Evolutionary conservation across 2,329 filamentous ascomycete genomes (phyloP).

Genomic region (Escovopsis sp.): DNA sequence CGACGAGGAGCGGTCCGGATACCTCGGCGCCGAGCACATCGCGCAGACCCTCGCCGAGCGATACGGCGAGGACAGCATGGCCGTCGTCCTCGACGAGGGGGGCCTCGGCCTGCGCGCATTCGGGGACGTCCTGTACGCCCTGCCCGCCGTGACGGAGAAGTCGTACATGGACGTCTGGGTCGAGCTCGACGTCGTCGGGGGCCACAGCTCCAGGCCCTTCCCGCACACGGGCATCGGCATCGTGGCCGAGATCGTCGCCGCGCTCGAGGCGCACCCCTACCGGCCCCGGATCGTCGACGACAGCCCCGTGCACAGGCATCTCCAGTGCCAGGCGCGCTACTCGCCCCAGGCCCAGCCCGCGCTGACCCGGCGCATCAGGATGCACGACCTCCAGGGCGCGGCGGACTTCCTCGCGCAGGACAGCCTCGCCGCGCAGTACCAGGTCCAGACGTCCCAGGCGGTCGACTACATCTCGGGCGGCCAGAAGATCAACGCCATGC

Average conservation of each 20-base stretch:
- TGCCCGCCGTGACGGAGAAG: conserved; percentile 49
- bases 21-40: conserved; percentile 39
- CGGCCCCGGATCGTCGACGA: conserved; percentile 28
- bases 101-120: conserved; percentile 38
- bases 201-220: conserved; percentile 44
- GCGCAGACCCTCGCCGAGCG: conserved; percentile 31
- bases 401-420: conserved; percentile 13
- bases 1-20: conserved; percentile 48
- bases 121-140: conserved; percentile 32
- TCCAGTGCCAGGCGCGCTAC: conserved; percentile 43
- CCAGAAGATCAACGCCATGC: conserved; percentile 53
- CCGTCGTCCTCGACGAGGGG: conserved; percentile 49
- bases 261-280: conserved; percentile 47
- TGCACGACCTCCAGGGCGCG: conserved; percentile 16
- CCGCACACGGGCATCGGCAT: conserved; percentile 58
- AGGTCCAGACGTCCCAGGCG: conserved; percentile 46
- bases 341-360: conserved; percentile 32
- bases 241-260: conserved; percentile 47
- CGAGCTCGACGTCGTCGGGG: conserved; percentile 41
- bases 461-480: conserved; percentile 48
- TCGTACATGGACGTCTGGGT: conserved; percentile 46
- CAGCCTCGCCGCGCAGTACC: conserved; percentile 24
- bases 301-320: conserved; percentile 40
- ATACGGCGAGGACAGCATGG: conserved; percentile 43
- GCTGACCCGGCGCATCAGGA: conserved; percentile 19